phyloP scores from a whole-genome alignment of 805 yeast genomes.

The Candida ascalaphidarum region DNA sequence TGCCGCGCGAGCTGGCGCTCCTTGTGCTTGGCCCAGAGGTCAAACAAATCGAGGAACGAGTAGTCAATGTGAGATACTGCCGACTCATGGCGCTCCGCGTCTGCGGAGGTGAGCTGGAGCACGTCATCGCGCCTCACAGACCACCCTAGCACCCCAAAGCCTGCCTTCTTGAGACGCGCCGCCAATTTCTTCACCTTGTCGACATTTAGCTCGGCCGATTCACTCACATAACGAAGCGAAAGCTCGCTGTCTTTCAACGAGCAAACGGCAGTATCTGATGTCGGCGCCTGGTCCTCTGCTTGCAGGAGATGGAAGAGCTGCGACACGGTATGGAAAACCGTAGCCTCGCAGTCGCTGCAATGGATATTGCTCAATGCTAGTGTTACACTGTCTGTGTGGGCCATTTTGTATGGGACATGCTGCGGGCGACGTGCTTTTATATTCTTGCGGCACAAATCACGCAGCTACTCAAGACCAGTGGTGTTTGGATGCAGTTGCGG shows the following conservation, averaged over 20 bases:
- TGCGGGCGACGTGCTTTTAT: too few relatives aligned
- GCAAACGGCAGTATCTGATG: too few relatives aligned
- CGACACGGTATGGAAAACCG: constrained; percentile 21
- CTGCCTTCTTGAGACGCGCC: constrained; percentile 17
- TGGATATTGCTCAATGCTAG: constrained; percentile 51
- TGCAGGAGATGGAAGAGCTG: too few relatives aligned
- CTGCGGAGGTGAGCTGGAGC: constrained; percentile 3
- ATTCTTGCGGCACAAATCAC: too few relatives aligned
- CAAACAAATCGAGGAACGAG: constrained; percentile 7
- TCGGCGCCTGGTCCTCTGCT: too few relatives aligned
- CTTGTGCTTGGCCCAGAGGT: constrained; percentile 9
- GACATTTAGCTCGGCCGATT: constrained; percentile 1
- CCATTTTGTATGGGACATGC: too few relatives aligned
- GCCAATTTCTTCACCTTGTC: not conserved
- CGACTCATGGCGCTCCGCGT: not conserved
- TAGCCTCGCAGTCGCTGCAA: constrained; percentile 42
- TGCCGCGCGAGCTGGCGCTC: constrained; percentile 10
- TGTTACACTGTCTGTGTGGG: too few relatives aligned
- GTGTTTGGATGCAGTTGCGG: too few relatives aligned
- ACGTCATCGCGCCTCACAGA: constrained; percentile 15
- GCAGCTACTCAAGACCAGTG: too few relatives aligned
- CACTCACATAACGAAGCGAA: too few relatives aligned
- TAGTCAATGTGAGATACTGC: constrained; percentile 8
- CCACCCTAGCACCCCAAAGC: constrained; percentile 31
- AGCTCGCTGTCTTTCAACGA: too few relatives aligned